Base-by-base conservation (phyloP, 2,329 filamentous ascomycete genomes). In the Fusarium multiceps region DNA sequence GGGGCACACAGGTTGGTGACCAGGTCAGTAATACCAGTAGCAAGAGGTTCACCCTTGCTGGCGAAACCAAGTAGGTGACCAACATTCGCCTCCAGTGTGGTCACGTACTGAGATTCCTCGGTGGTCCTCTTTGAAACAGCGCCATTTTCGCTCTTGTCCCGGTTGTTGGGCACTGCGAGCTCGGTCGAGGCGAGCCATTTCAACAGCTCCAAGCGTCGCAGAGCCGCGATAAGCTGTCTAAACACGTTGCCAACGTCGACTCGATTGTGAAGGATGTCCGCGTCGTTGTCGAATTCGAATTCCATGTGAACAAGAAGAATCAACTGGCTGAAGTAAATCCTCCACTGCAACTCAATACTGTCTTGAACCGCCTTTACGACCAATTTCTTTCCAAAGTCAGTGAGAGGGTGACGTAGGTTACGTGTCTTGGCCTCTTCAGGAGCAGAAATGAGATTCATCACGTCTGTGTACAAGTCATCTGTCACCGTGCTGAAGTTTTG, bases 291-390 rank as follows among this genome's bases (percentile, higher is more conserved):
- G 55, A 93, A 87, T 76, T 96, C 93, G 41, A 90, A 90, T 77
- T 96, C 92, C 85, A 98, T 91, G 78, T 98, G 94, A 12, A 96
- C 87, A 18, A 97, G 85, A 9, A 99, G 85, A 4, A 96, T 86
- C 4, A 98, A 83, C 61, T 98, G 88, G 75, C 95, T 93, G 67
- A 97, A 89, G 53, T 97, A 89, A 11, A 96, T 84, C 63, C 88
- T 88, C 81, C 90, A 90, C 63, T 92, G 91, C 32, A 93, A 81
- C 53, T 91, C 86, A 9, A 96, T 87, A 14, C 88, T 91, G 76
- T 98, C 94, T 75, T 95, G 92, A 0, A 92, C 89, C 9, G 93
- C 91, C 66, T 90, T 90, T 13, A 97, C 87, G 16, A 94, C 84
- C 3, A 94, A 82, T 71, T 89, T 92, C 42, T 89, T 88, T 20